phyloP scores from a whole-genome alignment of 225 moss, liverwort and hornwort species.

The Climacium dendroides region DNA sequence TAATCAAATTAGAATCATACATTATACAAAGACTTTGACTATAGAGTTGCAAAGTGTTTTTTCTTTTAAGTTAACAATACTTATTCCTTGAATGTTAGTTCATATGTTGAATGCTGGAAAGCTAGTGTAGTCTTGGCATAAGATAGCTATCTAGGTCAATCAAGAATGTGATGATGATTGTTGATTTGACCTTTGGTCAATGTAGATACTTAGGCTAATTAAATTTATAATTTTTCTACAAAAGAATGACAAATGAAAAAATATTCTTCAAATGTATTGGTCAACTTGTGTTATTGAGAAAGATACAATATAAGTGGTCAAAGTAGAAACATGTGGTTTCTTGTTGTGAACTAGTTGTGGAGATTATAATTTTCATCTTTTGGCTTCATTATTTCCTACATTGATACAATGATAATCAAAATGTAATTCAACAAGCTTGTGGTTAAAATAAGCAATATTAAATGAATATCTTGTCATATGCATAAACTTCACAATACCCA shows the following conservation, averaged over 20 bases:
- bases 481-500: not conserved
- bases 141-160: fast-evolving
- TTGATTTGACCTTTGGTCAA: not conserved
- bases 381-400: not conserved
- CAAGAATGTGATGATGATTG: not conserved
- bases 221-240: not conserved
- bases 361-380: not conserved
- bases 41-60: not conserved
- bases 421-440: not conserved
- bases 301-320: not conserved
- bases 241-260: not conserved
- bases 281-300: not conserved
- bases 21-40: not conserved
- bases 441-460: not conserved
- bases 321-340: not conserved
- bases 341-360: fast-evolving
- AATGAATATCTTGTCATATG: not conserved
- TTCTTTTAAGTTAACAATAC: not conserved
- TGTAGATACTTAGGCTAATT: not conserved
- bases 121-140: not conserved
- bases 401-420: not conserved
- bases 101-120: too few species aligned
- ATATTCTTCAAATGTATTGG: not conserved
- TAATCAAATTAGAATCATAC: not conserved
- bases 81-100: not conserved